phyloP scores from a whole-genome alignment of 2,329 filamentous ascomycete genomes.

The Colletotrichum trifolii region DNA sequence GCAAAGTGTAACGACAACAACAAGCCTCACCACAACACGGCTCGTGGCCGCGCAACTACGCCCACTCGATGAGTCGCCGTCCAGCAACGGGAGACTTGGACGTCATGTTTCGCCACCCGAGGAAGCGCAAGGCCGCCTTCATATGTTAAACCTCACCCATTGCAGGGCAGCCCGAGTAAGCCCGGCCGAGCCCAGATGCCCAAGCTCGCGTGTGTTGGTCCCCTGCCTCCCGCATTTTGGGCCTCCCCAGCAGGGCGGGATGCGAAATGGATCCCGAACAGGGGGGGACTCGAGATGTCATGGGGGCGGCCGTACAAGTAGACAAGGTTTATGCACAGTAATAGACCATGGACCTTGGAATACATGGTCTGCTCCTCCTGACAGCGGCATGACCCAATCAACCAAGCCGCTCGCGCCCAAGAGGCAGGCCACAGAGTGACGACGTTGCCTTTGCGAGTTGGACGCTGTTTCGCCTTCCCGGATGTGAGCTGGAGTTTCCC shows the following conservation, averaged over 20 bases:
- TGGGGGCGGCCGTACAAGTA: conserved; percentile 10
- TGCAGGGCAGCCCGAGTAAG: no score
- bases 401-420: conserved; percentile 4
- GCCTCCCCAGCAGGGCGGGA: conserved; percentile 26
- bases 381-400: conserved; percentile 20
- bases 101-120: conserved; percentile 15
- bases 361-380: conserved; percentile 23
- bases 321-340: neutral
- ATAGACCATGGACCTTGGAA: conserved; percentile 4
- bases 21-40: neutral
- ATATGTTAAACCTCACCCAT: neutral
- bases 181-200: conserved; percentile 11
- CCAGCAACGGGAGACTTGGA: conserved; percentile 35
- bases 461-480: conserved; percentile 19
- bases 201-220: conserved; percentile 9
- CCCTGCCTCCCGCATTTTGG: conserved; percentile 32
- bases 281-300: conserved; percentile 7
- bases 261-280: conserved; percentile 18
- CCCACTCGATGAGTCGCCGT: neutral
- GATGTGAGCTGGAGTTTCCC: conserved; percentile 17
- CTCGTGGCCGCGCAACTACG: neutral
- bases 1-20: neutral
- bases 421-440: conserved; percentile 19
- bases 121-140: neutral
- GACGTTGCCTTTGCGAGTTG: conserved; percentile 24